These are phyloP conservation scores for Eucalyptus guilfoylei DNA, from an alignment of 345 rosid genomes.

Conservation along the genomic window DNA sequence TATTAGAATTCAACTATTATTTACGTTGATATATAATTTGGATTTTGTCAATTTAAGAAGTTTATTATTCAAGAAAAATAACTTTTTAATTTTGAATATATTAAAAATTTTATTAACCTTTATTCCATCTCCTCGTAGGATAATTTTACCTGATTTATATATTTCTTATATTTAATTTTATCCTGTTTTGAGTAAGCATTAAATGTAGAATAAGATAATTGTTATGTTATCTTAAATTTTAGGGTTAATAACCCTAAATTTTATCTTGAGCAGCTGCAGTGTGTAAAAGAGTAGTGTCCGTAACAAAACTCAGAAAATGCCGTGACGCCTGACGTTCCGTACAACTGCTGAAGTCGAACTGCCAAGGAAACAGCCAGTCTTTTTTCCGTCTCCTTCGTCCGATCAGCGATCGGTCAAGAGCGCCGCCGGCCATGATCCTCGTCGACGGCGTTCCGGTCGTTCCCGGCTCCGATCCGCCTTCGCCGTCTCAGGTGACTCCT, in stretches of 20 bases:
- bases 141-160: too few species aligned
- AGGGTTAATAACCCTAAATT: too few species aligned
- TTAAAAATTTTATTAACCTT: too few species aligned
- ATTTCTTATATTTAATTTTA: fast-evolving
- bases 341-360: neutral
- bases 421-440: neutral
- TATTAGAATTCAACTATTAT: too few species aligned
- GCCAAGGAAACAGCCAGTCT: neutral
- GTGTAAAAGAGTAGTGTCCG: neutral
- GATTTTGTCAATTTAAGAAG: too few species aligned
- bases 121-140: too few species aligned
- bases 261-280: too few species aligned
- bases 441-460: neutral
- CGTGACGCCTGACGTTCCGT: neutral
- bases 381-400: neutral
- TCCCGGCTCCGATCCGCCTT: neutral
- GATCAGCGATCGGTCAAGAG: neutral
- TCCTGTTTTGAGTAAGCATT: too few species aligned
- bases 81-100: too few species aligned
- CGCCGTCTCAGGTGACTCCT: neutral
- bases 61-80: fast-evolving
- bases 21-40: too few species aligned
- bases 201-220: too few species aligned
- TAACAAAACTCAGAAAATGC: neutral
- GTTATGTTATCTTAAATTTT: too few species aligned